phyloP scores from a whole-genome alignment of 192 early-diverging fungal species.

The Umbelopsis sp. region DNA sequence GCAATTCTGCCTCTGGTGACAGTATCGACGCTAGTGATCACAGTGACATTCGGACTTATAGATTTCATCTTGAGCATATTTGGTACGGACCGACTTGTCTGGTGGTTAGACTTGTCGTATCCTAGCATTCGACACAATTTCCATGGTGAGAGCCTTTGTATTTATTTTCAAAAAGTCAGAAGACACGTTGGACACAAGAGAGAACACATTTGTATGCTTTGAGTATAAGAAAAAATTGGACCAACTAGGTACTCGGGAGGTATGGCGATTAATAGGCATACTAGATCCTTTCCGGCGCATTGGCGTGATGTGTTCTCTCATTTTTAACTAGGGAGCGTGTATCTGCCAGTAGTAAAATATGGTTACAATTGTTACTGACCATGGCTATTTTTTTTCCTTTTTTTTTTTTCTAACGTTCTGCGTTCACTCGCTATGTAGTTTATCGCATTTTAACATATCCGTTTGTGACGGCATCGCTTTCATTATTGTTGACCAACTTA shows the following conservation, averaged over 20 bases:
- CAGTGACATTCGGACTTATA: not conserved
- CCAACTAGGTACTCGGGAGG: too few species aligned
- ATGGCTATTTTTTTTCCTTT: not conserved
- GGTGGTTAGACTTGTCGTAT: not conserved
- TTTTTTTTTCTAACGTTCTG: too few species aligned
- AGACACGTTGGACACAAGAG: too few species aligned
- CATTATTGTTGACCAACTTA: not conserved
- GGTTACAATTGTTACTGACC: too few species aligned
- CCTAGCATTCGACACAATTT: not conserved
- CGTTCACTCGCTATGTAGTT: not conserved
- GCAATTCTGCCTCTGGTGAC: not conserved
- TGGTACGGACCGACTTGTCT: not conserved
- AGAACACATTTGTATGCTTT: too few species aligned
- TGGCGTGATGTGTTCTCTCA: too few species aligned
- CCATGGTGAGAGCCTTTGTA: not conserved
- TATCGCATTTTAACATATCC: slow-evolving; percentile 11
- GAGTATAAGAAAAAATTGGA: too few species aligned
- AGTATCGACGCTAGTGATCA: not conserved
- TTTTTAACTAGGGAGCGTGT: too few species aligned
- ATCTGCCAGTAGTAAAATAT: too few species aligned
- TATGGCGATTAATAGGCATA: too few species aligned
- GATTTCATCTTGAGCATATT: not conserved
- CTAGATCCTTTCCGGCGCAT: too few species aligned
- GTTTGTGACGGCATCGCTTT: not conserved
- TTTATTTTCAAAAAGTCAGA: too few species aligned